A percentile compares a stretch with the other conserved stretches of the same genome.
These are phyloP conservation scores for Gossypioides kirkii DNA, from an alignment of 345 rosid genomes.

Conservation along the genomic window DNA sequence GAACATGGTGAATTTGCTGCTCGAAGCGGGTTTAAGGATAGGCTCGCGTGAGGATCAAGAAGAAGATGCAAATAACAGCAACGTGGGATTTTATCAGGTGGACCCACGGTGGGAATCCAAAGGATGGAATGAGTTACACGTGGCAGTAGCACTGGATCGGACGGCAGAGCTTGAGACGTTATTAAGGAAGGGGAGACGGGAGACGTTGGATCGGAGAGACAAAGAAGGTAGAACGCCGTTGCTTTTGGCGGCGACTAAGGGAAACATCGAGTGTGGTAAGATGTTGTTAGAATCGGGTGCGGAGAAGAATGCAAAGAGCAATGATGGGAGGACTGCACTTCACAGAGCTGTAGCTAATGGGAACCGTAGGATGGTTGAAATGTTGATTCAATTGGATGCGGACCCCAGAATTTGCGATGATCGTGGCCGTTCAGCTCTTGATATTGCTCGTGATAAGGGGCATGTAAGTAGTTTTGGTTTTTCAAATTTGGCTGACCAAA, in stretches of 20 bases:
- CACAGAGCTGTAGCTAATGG: constrained; percentile 33
- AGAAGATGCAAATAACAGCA: not conserved
- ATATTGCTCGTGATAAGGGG: constrained; percentile 32
- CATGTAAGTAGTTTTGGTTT: constrained; percentile 28
- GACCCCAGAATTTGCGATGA: constrained; percentile 36
- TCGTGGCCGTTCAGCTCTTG: constrained; percentile 45
- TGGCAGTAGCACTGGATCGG: constrained; percentile 26
- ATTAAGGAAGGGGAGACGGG: constrained; percentile 13
- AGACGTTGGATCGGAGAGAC: constrained; percentile 34
- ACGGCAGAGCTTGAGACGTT: constrained; percentile 24
- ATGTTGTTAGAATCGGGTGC: constrained; percentile 37
- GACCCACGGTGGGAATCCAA: constrained; percentile 20
- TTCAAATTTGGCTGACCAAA: not conserved
- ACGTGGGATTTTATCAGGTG: not conserved
- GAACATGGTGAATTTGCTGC: constrained; percentile 39
- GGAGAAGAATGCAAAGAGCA: constrained; percentile 31
- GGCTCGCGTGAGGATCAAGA: not conserved
- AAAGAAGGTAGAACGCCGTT: constrained; percentile 38
- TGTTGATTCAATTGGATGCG: constrained; percentile 34
- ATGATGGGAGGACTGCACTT: constrained; percentile 35
- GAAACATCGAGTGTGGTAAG: constrained; percentile 30
- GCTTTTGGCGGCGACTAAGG: constrained; percentile 34
- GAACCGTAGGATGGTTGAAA: constrained; percentile 41
- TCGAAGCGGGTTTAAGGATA: constrained; percentile 36
- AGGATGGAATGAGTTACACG: constrained; percentile 39